phyloP scores from a whole-genome alignment of 2,329 filamentous ascomycete genomes.

The Penicillium frequentans region DNA sequence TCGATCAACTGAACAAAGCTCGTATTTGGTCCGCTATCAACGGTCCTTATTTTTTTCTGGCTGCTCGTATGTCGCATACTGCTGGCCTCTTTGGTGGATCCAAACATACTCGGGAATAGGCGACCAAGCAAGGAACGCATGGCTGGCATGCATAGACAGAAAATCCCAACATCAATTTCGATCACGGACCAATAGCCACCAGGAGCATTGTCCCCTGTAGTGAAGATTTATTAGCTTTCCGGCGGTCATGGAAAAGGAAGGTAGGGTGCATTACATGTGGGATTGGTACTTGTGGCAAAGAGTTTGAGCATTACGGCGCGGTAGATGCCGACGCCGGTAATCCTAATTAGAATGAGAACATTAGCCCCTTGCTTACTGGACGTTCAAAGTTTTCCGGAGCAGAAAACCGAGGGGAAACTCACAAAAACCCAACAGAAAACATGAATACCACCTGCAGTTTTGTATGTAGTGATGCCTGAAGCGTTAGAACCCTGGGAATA shows the following conservation, averaged over 20 bases:
- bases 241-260: not conserved
- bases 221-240: not conserved
- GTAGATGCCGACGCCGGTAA: constrained; percentile 16
- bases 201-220: constrained; percentile 13
- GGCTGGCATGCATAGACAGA: constrained; percentile 14
- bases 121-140: constrained; percentile 13
- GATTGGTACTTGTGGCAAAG: constrained; percentile 5
- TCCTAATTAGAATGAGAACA: not conserved
- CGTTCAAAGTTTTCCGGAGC: not conserved
- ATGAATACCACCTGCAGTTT: constrained; percentile 9
- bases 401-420: not conserved
- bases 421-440: not conserved
- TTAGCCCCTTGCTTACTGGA: not conserved
- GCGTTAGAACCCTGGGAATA: constrained; percentile 10
- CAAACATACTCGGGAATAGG: constrained; percentile 5
- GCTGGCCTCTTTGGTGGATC: constrained; percentile 1
- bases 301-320: constrained; percentile 13
- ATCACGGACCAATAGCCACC: constrained; percentile 16
- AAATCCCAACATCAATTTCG: constrained; percentile 13
- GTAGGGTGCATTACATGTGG: not conserved
- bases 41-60: not conserved
- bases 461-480: constrained; percentile 8
- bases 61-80: not conserved
- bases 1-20: constrained; percentile 7
- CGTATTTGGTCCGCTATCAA: not conserved